Evolutionary conservation across 2,329 filamentous ascomycete genomes (phyloP), one percentile per base, ranked within the genome.

Genomic region (Bisporella sp.): DNA sequence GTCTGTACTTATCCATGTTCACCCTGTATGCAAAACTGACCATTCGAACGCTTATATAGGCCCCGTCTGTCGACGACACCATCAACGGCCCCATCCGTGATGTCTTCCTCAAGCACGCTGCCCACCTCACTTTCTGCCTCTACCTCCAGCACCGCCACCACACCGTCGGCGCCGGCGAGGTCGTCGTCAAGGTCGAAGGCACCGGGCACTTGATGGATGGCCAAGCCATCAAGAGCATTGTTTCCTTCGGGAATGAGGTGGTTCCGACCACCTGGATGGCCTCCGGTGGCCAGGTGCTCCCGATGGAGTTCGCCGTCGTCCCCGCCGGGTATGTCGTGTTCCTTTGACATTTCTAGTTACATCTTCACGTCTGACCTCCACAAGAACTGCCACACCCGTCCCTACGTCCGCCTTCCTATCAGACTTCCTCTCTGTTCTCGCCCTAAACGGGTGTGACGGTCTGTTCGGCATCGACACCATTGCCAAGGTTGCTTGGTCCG

Each of bases 1-100:
- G 48, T 46, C 33, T 50, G 48, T 46, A 50, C 48, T 50, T 46
- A 42, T 41, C 43, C 37, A 49, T 45, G n/a, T n/a, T n/a, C n/a
- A n/a, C 47, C 31, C 29, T 39, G 30, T 49, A 21, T 49, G 31
- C 41, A 39, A 49, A 40, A 32, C 47, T 35, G 31, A 49, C 41
- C 33, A 21, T 32, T 49, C 41, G 40, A 29, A 49, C 47, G 41
- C 7, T 49, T 49, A 31, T 49, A 39, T 21, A 46, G 29, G 32
- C 45, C 45, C 45, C 31, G 37, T 43, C 46, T 30, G 35, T 48
- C 37, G 29, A 48, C 29, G 46, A 48, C 39, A 48, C 33, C 31
- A 48, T 48, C 5, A 48, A 42, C 37, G 46, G 46, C 21, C 46
- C 46, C 37, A 48, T 48, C 46, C 37, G 46, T 31, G 40, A 48